These are phyloP conservation scores for Lachnellula hyalina DNA, from an alignment of 2,329 filamentous ascomycete genomes.

Conservation along the genomic window DNA sequence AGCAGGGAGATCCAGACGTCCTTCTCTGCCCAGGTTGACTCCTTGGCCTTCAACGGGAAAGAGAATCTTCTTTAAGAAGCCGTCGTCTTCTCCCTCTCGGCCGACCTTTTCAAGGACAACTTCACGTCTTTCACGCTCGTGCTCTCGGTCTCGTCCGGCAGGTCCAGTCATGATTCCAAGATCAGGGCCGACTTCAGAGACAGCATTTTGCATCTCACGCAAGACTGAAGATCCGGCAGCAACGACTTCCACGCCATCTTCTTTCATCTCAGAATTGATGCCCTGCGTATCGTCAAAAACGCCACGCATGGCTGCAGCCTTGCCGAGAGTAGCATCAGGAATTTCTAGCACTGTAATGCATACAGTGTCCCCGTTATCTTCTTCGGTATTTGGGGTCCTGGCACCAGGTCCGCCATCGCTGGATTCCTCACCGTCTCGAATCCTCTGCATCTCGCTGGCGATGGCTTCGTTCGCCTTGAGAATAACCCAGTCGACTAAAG, in stretches of 20 bases:
- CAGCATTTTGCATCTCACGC: constrained; percentile 79
- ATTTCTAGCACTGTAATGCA: constrained; percentile 85
- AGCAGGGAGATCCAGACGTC: constrained; percentile 71
- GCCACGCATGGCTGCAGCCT: constrained; percentile 81
- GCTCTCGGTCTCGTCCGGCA: constrained; percentile 66
- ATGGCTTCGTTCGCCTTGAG: constrained; percentile 84
- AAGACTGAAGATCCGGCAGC: constrained; percentile 74
- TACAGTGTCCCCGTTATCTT: constrained; percentile 77
- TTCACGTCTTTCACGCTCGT: constrained; percentile 76
- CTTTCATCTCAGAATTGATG: constrained; percentile 96
- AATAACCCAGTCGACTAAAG: constrained; percentile 92
- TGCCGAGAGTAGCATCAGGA: constrained; percentile 72
- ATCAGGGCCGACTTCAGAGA: constrained; percentile 71
- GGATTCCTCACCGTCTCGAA: constrained; percentile 61
- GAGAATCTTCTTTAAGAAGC: constrained; percentile 75
- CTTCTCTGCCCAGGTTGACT: constrained; percentile 72
- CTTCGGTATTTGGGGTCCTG: constrained; percentile 60
- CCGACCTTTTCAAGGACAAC: constrained; percentile 80
- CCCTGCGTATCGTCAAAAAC: constrained; percentile 90
- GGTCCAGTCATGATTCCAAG: constrained; percentile 68
- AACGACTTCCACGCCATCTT: constrained; percentile 78
- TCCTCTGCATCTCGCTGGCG: constrained; percentile 63
- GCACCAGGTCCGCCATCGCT: constrained; percentile 56
- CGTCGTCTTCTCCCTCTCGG: constrained; percentile 72
- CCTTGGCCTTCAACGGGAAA: constrained; percentile 74